Evolutionary conservation across 2,329 filamentous ascomycete genomes (phyloP), one percentile per base, ranked within the genome.

Genomic region (Pestalotiopsis sp.): DNA sequence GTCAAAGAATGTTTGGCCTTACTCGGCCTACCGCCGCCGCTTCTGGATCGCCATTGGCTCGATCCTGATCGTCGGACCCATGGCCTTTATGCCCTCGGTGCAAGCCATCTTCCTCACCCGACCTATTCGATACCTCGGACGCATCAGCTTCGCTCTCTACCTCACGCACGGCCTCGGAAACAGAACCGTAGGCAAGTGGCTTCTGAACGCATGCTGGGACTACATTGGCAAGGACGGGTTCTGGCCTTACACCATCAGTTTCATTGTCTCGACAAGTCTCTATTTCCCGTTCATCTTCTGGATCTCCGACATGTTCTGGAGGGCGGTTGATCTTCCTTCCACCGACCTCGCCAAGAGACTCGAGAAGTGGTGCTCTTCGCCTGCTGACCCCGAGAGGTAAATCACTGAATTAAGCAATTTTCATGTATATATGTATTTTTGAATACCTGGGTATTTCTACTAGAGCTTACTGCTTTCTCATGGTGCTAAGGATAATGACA

Each of bases 71-170:
- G 73, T 80, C 63, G 67, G 79, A 66, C 71, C 73, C 11, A 72
- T 75, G 72, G 72, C 69, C 2, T 72, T 76, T 61, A 63, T 78
- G 52, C 74, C 76, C 1, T 71, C 68, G 9, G 64, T 75, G 7
- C 76, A 76, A 65, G 68, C 69, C 7, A 20, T 75, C 58, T 74
- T 76, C 60, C 69, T 76, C 25, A 75, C 74, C 31, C 74, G 77
- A n/a, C 75, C 69, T 13, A 83, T 85, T 13, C 86, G 87, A 71
- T 90, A 90, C 74, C 83, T 87, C 23, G 88, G 85, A 13, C 82
- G 83, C 31, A 85, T 89, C 70, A 88, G 85, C 68, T 90, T 86
- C 70, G 84, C 87, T 3, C 80, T 90, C 3, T 90, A 90, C 72
- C 80, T 90, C 6, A 82, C 86, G n/a, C 87, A 90, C 72, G 87